Conservation (phyloP, 495 filamentous ascomycete genomes). For the Neurospora africana region DNA sequence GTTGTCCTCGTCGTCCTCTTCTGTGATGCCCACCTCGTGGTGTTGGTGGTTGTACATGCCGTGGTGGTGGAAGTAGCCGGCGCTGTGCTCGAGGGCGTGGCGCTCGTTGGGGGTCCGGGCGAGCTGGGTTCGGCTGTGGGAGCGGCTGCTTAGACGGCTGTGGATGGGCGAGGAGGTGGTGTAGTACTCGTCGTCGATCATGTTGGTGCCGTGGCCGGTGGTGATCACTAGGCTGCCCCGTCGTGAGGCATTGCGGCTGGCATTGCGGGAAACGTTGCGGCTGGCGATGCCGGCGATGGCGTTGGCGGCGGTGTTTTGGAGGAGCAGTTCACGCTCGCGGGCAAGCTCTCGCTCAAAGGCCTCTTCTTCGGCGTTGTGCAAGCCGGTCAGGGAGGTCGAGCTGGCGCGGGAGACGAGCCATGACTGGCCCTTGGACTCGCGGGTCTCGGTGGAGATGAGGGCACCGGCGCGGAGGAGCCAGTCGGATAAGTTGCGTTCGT, state of each 20-base stretch:
- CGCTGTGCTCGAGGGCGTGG: conserved; percentile 10
- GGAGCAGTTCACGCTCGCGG: conserved; percentile 21
- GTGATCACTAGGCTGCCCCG: conserved; percentile 20
- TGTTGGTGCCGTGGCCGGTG: conserved; percentile 18
- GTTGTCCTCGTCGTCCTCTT: conserved; percentile 17
- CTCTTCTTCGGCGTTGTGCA: conserved; percentile 38
- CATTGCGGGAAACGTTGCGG: not conserved
- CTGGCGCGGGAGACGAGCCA: conserved; percentile 67
- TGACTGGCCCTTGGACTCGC: conserved; percentile 68
- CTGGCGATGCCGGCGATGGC: not conserved
- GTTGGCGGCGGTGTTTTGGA: not conserved
- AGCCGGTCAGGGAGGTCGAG: conserved; percentile 54
- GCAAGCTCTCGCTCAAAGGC: conserved; percentile 33
- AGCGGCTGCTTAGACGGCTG: conserved; percentile 34
- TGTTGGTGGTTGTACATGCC: conserved; percentile 1
- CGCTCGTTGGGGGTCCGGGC: not conserved
- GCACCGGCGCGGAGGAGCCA: conserved; percentile 70
- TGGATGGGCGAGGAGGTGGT: conserved; percentile 25
- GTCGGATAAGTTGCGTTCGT: conserved; percentile 44
- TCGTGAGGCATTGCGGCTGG: conserved; percentile 23
- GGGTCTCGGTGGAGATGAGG: conserved; percentile 54
- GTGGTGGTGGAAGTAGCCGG: conserved; percentile 38
- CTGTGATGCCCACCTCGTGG: conserved; percentile 3
- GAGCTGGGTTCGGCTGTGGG: conserved; percentile 29
- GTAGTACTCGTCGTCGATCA: conserved; percentile 15